Percentiles rank a stretch among this genome's conserved stretches.
Conservation (phyloP, 2,329 filamentous ascomycete genomes). For the Epichloe amarillans region DNA sequence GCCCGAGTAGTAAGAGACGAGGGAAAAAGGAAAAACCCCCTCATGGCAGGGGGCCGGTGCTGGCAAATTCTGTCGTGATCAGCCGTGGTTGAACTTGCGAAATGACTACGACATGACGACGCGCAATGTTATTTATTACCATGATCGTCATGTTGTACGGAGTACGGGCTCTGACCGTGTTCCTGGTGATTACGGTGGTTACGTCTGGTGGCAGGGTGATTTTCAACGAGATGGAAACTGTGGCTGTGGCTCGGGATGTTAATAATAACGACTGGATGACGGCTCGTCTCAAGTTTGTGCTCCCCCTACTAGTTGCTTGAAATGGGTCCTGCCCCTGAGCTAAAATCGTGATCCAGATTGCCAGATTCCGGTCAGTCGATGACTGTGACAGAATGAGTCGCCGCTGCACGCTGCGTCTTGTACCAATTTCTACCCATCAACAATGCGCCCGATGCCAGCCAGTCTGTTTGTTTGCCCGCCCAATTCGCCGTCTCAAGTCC, state of each 20-base stretch:
- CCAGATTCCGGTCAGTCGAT: background rate
- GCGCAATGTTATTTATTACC: too few relatives aligned
- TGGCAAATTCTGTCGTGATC: too few relatives aligned
- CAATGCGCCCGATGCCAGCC: background rate
- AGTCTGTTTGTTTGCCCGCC: background rate
- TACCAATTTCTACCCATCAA: background rate
- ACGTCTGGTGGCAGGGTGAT: background rate
- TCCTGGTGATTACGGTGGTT: too few relatives aligned
- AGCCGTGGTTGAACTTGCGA: too few relatives aligned
- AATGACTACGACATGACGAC: too few relatives aligned
- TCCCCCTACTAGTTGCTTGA: conserved; percentile 10
- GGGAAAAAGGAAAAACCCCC: too few relatives aligned
- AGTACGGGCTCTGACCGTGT: background rate
- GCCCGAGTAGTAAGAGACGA: too few relatives aligned
- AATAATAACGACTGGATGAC: conserved; percentile 16
- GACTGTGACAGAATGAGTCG: background rate
- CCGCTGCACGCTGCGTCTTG: background rate
- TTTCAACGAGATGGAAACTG: background rate
- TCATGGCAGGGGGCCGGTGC: too few relatives aligned
- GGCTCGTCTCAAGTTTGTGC: conserved; percentile 19
- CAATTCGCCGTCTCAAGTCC: background rate
- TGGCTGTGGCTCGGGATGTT: conserved; percentile 2
- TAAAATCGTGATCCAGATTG: conserved; percentile 1
- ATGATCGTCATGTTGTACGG: background rate
- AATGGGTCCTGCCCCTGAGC: conserved; percentile 6